phyloP scores from a whole-genome alignment of 139 green algal species.

The Trebouxia sp. region DNA sequence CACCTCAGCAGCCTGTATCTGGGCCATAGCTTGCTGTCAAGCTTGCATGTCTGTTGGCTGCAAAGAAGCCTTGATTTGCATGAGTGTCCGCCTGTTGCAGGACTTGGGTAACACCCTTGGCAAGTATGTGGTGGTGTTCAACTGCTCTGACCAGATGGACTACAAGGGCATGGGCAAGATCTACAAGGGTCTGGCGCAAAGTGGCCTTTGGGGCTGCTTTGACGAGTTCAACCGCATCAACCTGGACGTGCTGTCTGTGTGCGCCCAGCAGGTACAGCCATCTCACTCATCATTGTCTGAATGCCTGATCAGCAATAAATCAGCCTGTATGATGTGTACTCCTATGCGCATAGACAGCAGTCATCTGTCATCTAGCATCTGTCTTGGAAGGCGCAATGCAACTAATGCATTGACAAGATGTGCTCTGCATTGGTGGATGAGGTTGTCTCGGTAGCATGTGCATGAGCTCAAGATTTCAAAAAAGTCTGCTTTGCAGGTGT shows the following conservation, averaged over 20 bases:
- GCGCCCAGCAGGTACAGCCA: constrained; percentile 83
- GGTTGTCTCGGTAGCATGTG: too few species aligned
- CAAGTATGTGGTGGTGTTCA: constrained; percentile 98
- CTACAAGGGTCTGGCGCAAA: constrained; percentile 96
- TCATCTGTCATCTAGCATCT: too few species aligned
- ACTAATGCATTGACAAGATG: too few species aligned
- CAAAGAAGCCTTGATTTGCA: not conserved
- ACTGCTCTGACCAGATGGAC: constrained; percentile 97
- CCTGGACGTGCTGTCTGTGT: constrained; percentile 95
- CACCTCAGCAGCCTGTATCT: not conserved
- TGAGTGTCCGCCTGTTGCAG: too few species aligned
- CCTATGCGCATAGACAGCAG: not conserved
- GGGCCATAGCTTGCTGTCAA: not conserved
- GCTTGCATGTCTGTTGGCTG: not conserved
- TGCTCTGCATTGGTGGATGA: too few species aligned
- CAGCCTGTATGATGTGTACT: not conserved
- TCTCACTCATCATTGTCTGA: not conserved
- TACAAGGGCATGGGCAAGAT: constrained; percentile 98
- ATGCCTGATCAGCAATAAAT: too few species aligned
- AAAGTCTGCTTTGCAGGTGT: constrained; percentile 82
- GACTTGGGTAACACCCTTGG: constrained; percentile 93
- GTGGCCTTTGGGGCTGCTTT: constrained; percentile 95
- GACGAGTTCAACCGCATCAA: constrained; percentile 99
- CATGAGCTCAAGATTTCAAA: too few species aligned
- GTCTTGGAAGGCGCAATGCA: too few species aligned